Base-by-base conservation (phyloP, 192 early-diverging fungal genomes). In the Piromyces finnis region DNA sequence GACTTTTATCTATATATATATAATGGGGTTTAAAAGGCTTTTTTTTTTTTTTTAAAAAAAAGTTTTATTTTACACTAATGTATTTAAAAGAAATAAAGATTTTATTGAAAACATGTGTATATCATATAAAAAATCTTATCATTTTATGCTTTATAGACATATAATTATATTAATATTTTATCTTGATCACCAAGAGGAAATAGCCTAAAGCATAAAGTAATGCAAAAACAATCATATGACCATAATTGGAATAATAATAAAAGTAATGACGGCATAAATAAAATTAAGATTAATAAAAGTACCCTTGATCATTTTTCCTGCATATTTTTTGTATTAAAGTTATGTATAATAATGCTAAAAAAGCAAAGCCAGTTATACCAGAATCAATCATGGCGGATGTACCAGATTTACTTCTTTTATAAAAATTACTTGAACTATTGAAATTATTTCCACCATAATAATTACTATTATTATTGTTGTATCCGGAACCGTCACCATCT, bases 261-360 rank as follows among this genome's bases (percentile, higher is more conserved):
- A 32, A 79, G 81, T 83, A 81, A 82, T 82, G 9, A 81, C 84
- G n/a, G 85, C 87, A 26, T 85, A n/a, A 0, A 80, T 87, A 22
- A 85, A 29, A n/a, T 84, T 39, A 12, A 88, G 78, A 68, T 88
- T 27, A 17, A 86, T 80, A 79, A 86, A 81, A 32, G 87, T 82
- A 51, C 84, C 77, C 41, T 85, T 87, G 84, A 90, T 90, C n/a
- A 90, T 77, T 28, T 83, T 84, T 16, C 86, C 87, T 15, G 89
- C 82, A 83, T 87, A 90, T 78, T 22, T n/a, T 51, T 51, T 51
- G 41, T 17, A 51, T 51, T 51, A 51, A 51, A 51, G 22, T 6
- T 17, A 51, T 51, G 16, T 51, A 51, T 1, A 51, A 17, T 1
- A 51, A 51, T 1, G 41, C 6, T 16, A 51, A 22, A 22, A 51